phyloP scores from a whole-genome alignment of 2,329 filamentous ascomycete genomes.

The Hypoxylon sp. region DNA sequence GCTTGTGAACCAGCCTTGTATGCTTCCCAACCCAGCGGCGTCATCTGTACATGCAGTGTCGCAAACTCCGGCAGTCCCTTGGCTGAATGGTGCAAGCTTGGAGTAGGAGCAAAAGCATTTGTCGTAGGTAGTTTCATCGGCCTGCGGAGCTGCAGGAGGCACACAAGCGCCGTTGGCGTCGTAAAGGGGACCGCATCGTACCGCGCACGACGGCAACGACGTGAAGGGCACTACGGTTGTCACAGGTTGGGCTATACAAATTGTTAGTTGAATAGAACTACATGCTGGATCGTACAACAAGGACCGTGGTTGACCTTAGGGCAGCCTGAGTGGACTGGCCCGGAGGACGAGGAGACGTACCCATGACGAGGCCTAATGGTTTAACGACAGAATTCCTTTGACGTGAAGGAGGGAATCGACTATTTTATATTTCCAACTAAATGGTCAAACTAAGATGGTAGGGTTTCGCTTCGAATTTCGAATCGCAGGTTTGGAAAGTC shows the following conservation, averaged over 20 bases:
- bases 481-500: constrained; percentile 16
- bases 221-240: constrained; percentile 70
- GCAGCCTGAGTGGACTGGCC: neutral
- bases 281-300: neutral
- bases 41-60: constrained; percentile 66
- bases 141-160: constrained; percentile 65
- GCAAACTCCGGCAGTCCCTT: constrained; percentile 71
- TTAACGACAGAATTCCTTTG: constrained; percentile 4
- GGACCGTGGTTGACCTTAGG: neutral
- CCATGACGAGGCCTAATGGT: constrained; percentile 27
- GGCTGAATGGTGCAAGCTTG: constrained; percentile 69
- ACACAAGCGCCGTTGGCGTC: constrained; percentile 80
- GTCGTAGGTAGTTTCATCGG: constrained; percentile 67
- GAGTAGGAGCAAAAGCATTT: constrained; percentile 80
- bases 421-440: neutral
- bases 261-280: constrained; percentile 12
- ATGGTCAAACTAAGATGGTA: constrained; percentile 1
- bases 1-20: constrained; percentile 77
- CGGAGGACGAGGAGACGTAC: constrained; percentile 23
- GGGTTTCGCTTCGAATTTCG: constrained; percentile 8
- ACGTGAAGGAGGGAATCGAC: constrained; percentile 8
- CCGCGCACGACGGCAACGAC: constrained; percentile 72
- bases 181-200: constrained; percentile 69
- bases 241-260: constrained; percentile 33
- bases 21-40: constrained; percentile 64